Base-by-base conservation (phyloP, 805 yeast species). In the Yamadazyma philogaea region DNA sequence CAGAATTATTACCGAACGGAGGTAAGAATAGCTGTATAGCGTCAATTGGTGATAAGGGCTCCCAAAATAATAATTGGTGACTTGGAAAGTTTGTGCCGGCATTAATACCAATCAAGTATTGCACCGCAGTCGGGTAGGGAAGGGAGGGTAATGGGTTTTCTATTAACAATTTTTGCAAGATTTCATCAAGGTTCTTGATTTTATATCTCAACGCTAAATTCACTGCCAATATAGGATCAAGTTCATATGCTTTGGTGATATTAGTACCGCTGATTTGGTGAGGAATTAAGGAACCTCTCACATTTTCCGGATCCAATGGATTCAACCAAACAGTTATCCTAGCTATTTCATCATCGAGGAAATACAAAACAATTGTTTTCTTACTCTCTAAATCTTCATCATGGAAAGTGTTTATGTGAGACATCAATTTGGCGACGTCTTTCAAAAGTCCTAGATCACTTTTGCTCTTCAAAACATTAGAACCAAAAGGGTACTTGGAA, bases 11-110 rank as follows among this genome's bases (percentile, higher is more conserved):
- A 26, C 83, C 82, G 58, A 75, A 80, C 8, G 83, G 82, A 3
- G 95, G 95, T 51, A 84, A 68, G 58, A 93, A 87, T 51, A 87
- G 70, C 45, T 84, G 85, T 52, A 93, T 88, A 1, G 96, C 81
- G 54, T 86, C 89, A 37, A 91, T 72, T 3, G 98, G 98, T 11
- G 87, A 72, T 20, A 83, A 77, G 0, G 88, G 79, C 16, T 74
- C 72, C 95, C 95, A 90, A 55, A 81, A 80, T 6, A 84, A 61
- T 30, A 77, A 60, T 37, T 68, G 68, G 44, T 70, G 61, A 11
- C 60, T 51, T 11, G 75, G 74, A 63, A 57, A 63, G 15, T 54
- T 57, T 30, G 63, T 56, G 3, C 65, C 66, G 2, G 62, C 66
- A 46, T 65, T 60, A 30, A 66, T 64, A 17, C 72, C 76, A 49